Evolutionary conservation across 148 eudicot genomes (phyloP), one percentile per base, ranked within the genome.

Genomic region (Chenopodium suecicum): DNA sequence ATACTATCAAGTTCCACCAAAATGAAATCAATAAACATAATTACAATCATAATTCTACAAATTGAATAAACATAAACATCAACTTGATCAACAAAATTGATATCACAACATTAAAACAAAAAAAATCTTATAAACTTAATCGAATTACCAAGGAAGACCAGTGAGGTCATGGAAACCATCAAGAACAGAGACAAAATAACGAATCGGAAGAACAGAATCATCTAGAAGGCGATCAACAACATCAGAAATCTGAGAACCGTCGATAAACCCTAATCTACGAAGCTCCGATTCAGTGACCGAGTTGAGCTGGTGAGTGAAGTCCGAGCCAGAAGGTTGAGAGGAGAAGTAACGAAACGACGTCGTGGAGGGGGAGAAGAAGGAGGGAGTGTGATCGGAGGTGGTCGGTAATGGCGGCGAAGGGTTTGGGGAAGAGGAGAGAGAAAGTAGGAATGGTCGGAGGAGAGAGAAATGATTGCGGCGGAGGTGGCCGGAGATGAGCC

Each of bases 61-160:
- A 75, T 52, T 27, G 9, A 62, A 62, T 8, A 7, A 7, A 62
- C 9, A 62, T 8, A 7, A 7, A 62, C 9, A 62, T 7, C 0
- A 62, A 62, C 25, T 7, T 62, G 1, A 62, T 22, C 27, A 62
- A 62, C n/a, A 20, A 62, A 62, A 62, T 62, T 8, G n/a, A 56
- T 17, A 56, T 12, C 4, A 17, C 1, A 56, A 56, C 17, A 56
- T 16, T 14, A 56, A 17, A 14, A 14, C 17, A 14, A 56, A 56
- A 14, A 14, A 56, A 56, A 17, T 3, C 6, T 13, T 14, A 14
- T 12, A 14, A 56, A 56, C 1, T 62, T 22, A 54, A 50, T 20
- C 70, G 5, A 70, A 88, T 79, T 75, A 94, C 98, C 98, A 94
- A 78, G 98, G 98, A 78, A 92, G 85, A 37, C 92, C 93, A 46